A percentile compares a stretch with the other conserved stretches of the same genome.
phyloP scores from a whole-genome alignment of 2,329 filamentous ascomycete species.

The Cadophora sp. region DNA sequence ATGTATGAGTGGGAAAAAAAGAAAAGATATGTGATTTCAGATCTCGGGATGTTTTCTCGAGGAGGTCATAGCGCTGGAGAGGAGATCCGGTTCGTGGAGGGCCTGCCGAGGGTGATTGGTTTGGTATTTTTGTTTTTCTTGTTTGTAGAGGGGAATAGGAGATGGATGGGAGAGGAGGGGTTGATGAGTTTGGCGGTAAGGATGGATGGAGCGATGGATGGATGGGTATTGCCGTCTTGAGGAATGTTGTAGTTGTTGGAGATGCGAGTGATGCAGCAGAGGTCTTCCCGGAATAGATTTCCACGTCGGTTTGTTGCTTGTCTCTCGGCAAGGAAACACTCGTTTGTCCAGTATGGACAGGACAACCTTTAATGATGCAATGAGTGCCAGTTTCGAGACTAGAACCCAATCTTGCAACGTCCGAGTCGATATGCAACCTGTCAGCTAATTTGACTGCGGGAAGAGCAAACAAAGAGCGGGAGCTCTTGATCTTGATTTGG shows the following conservation, averaged over 20 bases:
- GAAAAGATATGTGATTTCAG: neutral
- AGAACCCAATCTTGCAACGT: no score
- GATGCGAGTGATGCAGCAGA: neutral
- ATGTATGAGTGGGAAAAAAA: neutral
- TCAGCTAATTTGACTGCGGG: neutral
- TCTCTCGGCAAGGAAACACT: neutral
- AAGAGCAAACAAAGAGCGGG: slow-evolving; percentile 8
- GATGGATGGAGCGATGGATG: neutral
- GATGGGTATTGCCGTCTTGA: neutral
- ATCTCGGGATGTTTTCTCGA: slow-evolving; percentile 1
- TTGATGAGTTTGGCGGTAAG: neutral
- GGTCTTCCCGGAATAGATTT: neutral
- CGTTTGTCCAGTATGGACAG: neutral
- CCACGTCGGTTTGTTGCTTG: neutral
- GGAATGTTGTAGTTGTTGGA: neutral
- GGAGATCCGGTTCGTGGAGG: neutral
- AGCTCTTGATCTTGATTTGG: no score
- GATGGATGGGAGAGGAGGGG: neutral
- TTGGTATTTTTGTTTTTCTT: neutral
- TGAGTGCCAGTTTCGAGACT: neutral
- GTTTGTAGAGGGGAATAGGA: neutral
- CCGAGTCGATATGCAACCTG: slow-evolving; percentile 2
- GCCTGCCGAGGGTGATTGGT: neutral
- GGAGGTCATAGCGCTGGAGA: slow-evolving; percentile 1
- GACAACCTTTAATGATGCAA: neutral